Conservation (phyloP, 164 flowering plant species). For the Piper longum region DNA sequence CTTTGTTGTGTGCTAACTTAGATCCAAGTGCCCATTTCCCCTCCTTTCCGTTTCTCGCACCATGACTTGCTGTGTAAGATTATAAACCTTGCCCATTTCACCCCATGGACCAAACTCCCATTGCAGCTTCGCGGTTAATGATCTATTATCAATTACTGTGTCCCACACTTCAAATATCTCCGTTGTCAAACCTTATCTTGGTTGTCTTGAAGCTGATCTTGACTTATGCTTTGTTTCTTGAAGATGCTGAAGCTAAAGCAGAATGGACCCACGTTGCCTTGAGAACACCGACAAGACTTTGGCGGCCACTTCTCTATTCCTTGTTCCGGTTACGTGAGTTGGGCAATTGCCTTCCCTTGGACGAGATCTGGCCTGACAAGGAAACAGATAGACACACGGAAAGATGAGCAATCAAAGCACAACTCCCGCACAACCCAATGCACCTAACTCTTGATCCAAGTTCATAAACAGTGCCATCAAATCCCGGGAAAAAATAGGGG, state of each 20-base stretch:
- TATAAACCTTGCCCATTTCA: background rate
- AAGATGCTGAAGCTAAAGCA: background rate
- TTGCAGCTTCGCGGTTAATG: no score
- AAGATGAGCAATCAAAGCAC: background rate
- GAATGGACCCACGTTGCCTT: background rate
- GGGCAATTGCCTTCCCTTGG: no score
- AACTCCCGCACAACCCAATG: no score
- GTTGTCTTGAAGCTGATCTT: no score
- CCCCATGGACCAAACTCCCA: no score
- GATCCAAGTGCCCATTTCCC: background rate
- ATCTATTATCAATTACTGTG: no score
- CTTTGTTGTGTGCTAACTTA: background rate
- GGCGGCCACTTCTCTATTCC: background rate
- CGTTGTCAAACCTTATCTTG: no score
- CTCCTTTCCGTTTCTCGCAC: background rate
- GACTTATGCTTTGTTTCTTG: no score
- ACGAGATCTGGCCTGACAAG: background rate
- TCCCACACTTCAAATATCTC: no score
- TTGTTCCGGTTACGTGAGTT: background rate
- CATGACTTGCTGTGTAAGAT: background rate
- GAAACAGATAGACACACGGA: background rate
- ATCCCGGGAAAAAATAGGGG: no score
- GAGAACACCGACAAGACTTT: background rate
- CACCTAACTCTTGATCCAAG: no score
- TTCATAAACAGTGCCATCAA: no score